A percentile compares a stretch with the other conserved stretches of the same genome.
phyloP scores from a whole-genome alignment of 1,284 basidiomycete species.

The Melanopsichium pennsylvanicum region DNA sequence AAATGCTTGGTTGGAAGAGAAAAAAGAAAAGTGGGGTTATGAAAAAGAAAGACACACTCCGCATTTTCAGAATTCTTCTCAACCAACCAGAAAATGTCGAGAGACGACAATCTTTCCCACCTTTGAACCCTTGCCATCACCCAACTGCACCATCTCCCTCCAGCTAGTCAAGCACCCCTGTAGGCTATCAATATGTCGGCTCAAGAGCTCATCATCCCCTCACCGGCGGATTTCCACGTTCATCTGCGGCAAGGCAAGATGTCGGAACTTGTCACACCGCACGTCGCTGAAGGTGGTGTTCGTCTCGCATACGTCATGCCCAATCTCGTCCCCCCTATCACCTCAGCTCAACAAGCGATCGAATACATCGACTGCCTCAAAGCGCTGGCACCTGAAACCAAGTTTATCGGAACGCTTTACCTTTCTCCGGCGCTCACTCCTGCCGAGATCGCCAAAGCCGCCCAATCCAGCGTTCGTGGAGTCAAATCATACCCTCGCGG shows the following conservation, averaged over 20 bases:
- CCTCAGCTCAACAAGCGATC: slow-evolving; percentile 81
- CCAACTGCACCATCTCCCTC: too few species aligned
- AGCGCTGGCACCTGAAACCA: slow-evolving; percentile 77
- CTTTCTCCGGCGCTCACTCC: slow-evolving; percentile 89
- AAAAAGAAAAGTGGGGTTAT: neutral
- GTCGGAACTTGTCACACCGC: slow-evolving; percentile 81
- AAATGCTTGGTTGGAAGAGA: neutral
- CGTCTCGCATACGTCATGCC: slow-evolving; percentile 97
- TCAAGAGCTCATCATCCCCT: slow-evolving; percentile 45
- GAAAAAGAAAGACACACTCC: slow-evolving; percentile 6
- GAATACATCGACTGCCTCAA: slow-evolving; percentile 81
- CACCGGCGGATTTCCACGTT: slow-evolving; percentile 79
- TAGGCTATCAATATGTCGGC: slow-evolving; percentile 6
- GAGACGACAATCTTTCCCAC: slow-evolving; percentile 17
- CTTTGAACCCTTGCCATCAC: too few species aligned
- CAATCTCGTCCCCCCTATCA: slow-evolving; percentile 92
- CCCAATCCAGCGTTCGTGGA: slow-evolving; percentile 68
- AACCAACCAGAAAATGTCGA: neutral
- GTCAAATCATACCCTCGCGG: slow-evolving; percentile 98
- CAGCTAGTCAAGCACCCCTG: neutral
- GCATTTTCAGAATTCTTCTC: slow-evolving; percentile 4
- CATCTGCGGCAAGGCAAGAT: slow-evolving; percentile 90
- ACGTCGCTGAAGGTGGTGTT: slow-evolving; percentile 89
- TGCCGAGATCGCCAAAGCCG: slow-evolving; percentile 85
- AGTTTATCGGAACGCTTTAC: slow-evolving; percentile 96